Evolutionary conservation across 2,329 filamentous ascomycete species (phyloP).

Genomic region (Sphaerostilbella broomeana): DNA sequence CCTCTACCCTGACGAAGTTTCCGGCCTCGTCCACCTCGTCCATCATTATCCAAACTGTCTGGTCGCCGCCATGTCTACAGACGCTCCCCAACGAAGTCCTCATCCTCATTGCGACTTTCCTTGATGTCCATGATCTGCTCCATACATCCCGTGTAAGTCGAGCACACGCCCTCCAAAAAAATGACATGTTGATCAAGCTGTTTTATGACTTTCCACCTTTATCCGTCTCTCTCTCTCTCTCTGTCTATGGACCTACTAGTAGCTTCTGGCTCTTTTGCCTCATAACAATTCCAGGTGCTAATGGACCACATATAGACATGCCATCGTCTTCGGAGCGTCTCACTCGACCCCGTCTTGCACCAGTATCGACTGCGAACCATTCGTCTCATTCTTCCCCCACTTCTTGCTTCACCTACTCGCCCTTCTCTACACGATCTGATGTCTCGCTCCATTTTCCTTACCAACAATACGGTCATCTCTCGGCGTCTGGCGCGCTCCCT

Average conservation of each 20-base stretch:
- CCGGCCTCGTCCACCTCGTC: background rate
- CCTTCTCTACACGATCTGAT: constrained; percentile 58
- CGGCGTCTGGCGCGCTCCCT: constrained; percentile 57
- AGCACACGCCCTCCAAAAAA: background rate
- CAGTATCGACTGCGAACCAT: constrained; percentile 52
- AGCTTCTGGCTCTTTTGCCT: too few relatives aligned
- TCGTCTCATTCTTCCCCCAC: constrained; percentile 46
- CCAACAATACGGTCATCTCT: constrained; percentile 58
- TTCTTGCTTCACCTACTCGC: constrained; percentile 50
- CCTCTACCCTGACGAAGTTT: background rate
- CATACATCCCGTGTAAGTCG: constrained; percentile 48
- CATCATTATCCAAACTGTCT: background rate
- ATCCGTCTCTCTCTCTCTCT: background rate
- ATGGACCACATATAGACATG: constrained; percentile 42
- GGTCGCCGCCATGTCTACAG: constrained; percentile 25
- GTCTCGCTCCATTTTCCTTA: constrained; percentile 58
- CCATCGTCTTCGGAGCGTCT: constrained; percentile 55
- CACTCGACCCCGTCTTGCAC: constrained; percentile 60
- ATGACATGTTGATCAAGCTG: background rate
- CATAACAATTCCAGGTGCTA: constrained; percentile 2
- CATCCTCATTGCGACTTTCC: constrained; percentile 47
- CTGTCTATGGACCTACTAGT: background rate
- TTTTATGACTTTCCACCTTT: background rate
- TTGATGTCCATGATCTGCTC: constrained; percentile 52
- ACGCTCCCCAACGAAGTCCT: constrained; percentile 51